Conservation (phyloP, 2,329 filamentous ascomycete species). For the Fusarium nygamai region DNA sequence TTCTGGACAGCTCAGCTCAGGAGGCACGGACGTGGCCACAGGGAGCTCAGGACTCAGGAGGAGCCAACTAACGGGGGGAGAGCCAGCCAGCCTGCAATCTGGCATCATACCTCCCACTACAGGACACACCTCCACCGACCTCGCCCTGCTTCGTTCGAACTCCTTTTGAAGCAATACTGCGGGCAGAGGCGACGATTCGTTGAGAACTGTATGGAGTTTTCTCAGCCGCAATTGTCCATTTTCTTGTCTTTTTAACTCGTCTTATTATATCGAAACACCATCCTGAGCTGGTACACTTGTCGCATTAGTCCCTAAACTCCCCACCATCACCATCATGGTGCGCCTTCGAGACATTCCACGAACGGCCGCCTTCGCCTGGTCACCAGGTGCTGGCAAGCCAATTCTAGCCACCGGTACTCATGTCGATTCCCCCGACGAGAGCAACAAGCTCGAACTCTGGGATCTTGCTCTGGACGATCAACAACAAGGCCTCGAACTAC, state of each 20-base stretch:
- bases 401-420: slow-evolving; percentile 93
- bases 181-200: slow-evolving; percentile 44
- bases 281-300: slow-evolving; percentile 38
- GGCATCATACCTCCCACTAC: slow-evolving; percentile 53
- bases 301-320: slow-evolving; percentile 36
- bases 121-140: slow-evolving; percentile 40
- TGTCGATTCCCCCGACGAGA: slow-evolving; percentile 97
- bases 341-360: slow-evolving; percentile 95
- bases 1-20: slow-evolving; percentile 40
- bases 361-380: slow-evolving; percentile 98
- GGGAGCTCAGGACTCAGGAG: slow-evolving; percentile 49
- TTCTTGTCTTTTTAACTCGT: slow-evolving; percentile 26
- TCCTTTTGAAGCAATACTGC: slow-evolving; percentile 42
- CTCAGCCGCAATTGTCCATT: slow-evolving; percentile 32
- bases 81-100: slow-evolving; percentile 54
- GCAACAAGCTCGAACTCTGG: slow-evolving; percentile 95
- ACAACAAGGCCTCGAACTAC: slow-evolving; percentile 81
- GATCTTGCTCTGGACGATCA: slow-evolving; percentile 85
- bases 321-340: slow-evolving; percentile 74
- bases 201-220: slow-evolving; percentile 31
- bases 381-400: slow-evolving; percentile 79
- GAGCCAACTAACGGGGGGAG: slow-evolving; percentile 9
- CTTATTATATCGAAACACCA: slow-evolving; percentile 28
- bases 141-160: slow-evolving; percentile 37
- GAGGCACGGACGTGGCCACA: slow-evolving; percentile 42